phyloP scores from a whole-genome alignment of 805 yeast species.

The Kregervanrija fluxuum region DNA sequence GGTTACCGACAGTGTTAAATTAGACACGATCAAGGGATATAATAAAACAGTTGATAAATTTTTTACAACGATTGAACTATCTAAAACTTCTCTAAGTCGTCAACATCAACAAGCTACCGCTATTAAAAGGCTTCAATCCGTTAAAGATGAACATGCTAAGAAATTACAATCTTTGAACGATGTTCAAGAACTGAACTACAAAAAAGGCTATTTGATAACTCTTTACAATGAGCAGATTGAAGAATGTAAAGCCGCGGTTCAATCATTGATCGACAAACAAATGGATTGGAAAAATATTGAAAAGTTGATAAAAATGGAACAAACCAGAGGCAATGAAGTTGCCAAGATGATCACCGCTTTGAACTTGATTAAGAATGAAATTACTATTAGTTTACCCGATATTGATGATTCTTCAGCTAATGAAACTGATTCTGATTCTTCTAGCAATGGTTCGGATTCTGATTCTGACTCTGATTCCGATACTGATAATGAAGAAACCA shows the following conservation, averaged over 20 bases:
- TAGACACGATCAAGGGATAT: conserved; percentile 51
- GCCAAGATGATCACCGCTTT: conserved; percentile 66
- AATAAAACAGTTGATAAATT: conserved; percentile 77
- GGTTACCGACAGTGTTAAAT: conserved; percentile 24
- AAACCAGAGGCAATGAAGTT: conserved; percentile 51
- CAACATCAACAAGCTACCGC: conserved; percentile 78
- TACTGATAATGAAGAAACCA: conserved; percentile 23
- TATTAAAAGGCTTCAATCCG: conserved; percentile 62
- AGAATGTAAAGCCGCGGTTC: conserved; percentile 61
- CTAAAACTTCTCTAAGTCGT: conserved; percentile 64
- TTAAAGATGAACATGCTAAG: conserved; percentile 62
- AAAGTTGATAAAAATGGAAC: conserved; percentile 62
- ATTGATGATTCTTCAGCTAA: conserved; percentile 32
- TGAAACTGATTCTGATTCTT: conserved; percentile 15
- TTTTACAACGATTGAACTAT: conserved; percentile 79
- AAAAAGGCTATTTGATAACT: conserved; percentile 69
- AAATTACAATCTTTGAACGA: conserved; percentile 60
- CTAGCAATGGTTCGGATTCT: conserved; percentile 19
- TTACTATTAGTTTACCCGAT: conserved; percentile 49
- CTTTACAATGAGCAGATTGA: conserved; percentile 64
- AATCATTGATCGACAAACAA: conserved; percentile 62
- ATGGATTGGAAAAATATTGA: conserved; percentile 95
- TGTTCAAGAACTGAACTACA: conserved; percentile 55
- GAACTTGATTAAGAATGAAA: conserved; percentile 60
- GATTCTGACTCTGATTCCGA: conserved; percentile 29